A percentile compares a stretch with the other conserved stretches of the same genome.
Evolutionary conservation across 345 rosid genomes (phyloP).

Genomic region (Acer negundo): DNA sequence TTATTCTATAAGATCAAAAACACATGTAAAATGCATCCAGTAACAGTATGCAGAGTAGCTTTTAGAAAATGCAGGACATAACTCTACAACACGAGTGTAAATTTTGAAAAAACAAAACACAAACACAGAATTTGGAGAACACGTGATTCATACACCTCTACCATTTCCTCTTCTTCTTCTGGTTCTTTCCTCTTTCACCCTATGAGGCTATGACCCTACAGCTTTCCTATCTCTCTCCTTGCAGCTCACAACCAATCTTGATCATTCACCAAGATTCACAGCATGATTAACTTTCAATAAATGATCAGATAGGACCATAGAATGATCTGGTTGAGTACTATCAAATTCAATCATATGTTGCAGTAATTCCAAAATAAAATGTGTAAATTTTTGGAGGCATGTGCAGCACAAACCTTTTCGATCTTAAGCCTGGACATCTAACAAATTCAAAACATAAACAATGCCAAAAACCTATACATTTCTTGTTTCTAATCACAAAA

Average conservation of each 20-base stretch:
- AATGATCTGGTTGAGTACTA: not conserved
- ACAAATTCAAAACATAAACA: not conserved
- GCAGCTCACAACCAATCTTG: not conserved
- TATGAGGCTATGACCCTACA: not conserved
- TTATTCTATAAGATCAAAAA: not conserved
- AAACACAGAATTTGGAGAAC: not conserved
- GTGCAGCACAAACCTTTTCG: not conserved
- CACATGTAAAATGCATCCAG: not conserved
- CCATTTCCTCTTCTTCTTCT: not conserved
- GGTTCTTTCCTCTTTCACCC: not conserved
- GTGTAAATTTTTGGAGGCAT: no score
- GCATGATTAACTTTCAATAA: not conserved
- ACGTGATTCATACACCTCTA: not conserved
- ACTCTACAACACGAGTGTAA: not conserved
- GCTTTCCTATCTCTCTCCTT: not conserved
- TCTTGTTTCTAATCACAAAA: not conserved
- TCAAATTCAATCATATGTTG: not conserved
- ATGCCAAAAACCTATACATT: not conserved
- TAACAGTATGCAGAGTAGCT: not conserved
- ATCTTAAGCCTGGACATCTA: not conserved
- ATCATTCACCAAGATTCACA: not conserved
- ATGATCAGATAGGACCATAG: not conserved
- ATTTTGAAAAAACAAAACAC: not conserved
- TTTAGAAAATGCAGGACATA: not conserved
- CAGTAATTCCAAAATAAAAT: not conserved